Evolutionary conservation across 331 rosid species (phyloP).

Genomic region (Cucumis variabilis): DNA sequence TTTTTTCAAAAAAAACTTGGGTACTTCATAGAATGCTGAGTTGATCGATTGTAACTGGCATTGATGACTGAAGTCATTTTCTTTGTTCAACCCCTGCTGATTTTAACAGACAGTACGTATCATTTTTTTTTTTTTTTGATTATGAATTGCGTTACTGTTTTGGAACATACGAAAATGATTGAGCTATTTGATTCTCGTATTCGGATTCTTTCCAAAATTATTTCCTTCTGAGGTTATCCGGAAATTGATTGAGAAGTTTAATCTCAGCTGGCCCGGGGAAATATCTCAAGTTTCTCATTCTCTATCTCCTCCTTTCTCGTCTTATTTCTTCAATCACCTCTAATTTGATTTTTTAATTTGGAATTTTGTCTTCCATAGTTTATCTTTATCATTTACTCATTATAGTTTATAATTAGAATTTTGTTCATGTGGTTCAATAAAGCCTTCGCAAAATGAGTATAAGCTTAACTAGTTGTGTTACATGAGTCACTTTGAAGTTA

Average conservation of each 20-base stretch:
- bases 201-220: not conserved
- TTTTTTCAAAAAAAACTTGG: not conserved
- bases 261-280: too few relatives aligned
- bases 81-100: constrained; percentile 12
- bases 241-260: not conserved
- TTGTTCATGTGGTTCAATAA: too few relatives aligned
- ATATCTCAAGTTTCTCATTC: not conserved
- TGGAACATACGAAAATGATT: not conserved
- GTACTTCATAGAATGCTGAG: not conserved
- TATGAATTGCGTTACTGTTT: not conserved
- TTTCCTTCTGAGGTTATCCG: not conserved
- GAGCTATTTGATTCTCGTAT: not conserved
- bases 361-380: too few relatives aligned
- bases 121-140: not conserved
- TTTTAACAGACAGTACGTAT: not conserved
- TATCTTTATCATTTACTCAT: too few relatives aligned
- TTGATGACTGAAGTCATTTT: not conserved
- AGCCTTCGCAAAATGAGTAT: too few relatives aligned
- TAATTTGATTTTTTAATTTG: not conserved
- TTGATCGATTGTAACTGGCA: not conserved
- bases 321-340: not conserved
- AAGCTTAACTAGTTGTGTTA: too few relatives aligned
- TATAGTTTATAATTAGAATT: too few relatives aligned
- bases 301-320: not conserved
- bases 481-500: too few relatives aligned